Evolutionary conservation across 306 rosid species (phyloP).

Genomic region (Senna siamea): DNA sequence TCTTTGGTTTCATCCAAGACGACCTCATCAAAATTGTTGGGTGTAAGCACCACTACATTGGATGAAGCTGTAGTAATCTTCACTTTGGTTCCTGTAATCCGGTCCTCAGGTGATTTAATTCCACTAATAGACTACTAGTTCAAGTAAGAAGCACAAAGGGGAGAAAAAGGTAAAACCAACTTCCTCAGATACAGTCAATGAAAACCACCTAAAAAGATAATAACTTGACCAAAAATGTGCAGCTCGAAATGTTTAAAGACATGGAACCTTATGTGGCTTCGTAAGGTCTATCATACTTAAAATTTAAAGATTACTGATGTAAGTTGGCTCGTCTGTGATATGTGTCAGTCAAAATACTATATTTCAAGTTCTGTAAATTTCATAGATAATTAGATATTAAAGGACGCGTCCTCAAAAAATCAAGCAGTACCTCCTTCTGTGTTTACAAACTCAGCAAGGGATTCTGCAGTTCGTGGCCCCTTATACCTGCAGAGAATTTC

Average conservation of each 20-base stretch:
- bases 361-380: conserved; percentile 24
- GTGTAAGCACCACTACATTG: conserved; percentile 66
- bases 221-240: conserved; percentile 3
- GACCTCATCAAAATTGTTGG: conserved; percentile 74
- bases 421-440: conserved; percentile 70
- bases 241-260: conserved; percentile 4
- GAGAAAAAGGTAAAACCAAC: conserved; percentile 10
- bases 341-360: conserved; percentile 5
- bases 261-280: conserved; percentile 13
- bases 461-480: conserved; percentile 81
- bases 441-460: conserved; percentile 80
- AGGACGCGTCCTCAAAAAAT: conserved; percentile 6
- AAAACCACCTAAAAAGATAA: conserved; percentile 10
- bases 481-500: conserved; percentile 57
- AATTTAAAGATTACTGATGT: not conserved
- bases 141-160: conserved; percentile 1
- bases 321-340: conserved; percentile 10
- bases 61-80: conserved; percentile 81
- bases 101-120: conserved; percentile 30
- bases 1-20: conserved; percentile 84
- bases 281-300: conserved; percentile 15
- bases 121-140: not conserved
- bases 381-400: conserved; percentile 8
- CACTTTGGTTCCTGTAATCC: conserved; percentile 79
- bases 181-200: conserved; percentile 8